Base-by-base conservation (phyloP, 1,284 basidiomycete genomes). In the Tremellales sp. region DNA sequence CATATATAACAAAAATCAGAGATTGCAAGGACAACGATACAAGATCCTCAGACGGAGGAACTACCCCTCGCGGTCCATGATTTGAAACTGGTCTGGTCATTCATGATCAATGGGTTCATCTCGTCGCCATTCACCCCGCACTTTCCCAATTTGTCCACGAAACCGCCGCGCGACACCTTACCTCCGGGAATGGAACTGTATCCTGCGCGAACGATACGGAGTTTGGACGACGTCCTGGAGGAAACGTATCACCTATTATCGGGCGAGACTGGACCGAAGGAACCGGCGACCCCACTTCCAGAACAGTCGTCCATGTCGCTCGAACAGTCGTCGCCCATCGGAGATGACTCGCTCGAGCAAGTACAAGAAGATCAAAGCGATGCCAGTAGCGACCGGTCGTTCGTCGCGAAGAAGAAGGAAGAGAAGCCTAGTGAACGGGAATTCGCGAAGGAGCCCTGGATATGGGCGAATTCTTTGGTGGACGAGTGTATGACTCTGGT, bases 21-120 rank as follows among this genome's bases (percentile, higher is more conserved):
- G 4, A 9, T 31, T 43, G 19, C 38, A 34, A 9, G 10, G 14
- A 9, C 35, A 65, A 59, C 62, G 39, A 60, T 57, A 14, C 51
- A 54, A 29, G 64, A 63, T 44, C 42, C 43, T 5, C 56, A 49
- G 19, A 46, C 48, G 1, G 61, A 63, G 26, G 43, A 52, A 1
- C 43, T 57, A 3, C 60, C 61, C 1, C 19, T 43, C 1, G 55
- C 61, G 2, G 53, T 47, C 1, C 46, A 65, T 47, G 68, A 71
- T 47, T 48, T 68, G 34, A 71, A 71, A 46, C 56, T 61, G 10
- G 60, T 62, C 2, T 71, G 68, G 68, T 60, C 67, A 8, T 71
- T 64, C 47, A 51, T 68, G 55, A 48, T 56, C 28, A 58, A 63
- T 35, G 66, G 66, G 5, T 69, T 71, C 24, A 45, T 61, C 13